Conservation (phyloP, 2,329 filamentous ascomycete genomes). For the Cytospora paraplurivora region DNA sequence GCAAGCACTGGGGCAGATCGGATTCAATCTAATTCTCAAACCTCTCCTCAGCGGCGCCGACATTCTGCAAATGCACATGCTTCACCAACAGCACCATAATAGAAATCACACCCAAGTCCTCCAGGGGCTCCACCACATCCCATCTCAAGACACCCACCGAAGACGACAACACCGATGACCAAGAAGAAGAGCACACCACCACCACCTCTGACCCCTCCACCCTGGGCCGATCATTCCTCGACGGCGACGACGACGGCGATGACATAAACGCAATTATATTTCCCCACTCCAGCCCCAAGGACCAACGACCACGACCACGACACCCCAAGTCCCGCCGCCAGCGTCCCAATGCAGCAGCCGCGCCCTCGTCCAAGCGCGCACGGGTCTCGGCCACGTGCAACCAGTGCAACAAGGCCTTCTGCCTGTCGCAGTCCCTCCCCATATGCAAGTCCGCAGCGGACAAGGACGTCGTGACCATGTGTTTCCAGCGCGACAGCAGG, state of each 20-base stretch:
- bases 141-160: conserved; percentile 31
- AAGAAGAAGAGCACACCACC: conserved; percentile 11
- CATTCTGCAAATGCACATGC: conserved; percentile 72
- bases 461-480: conserved; percentile 62
- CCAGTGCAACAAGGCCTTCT: conserved; percentile 67
- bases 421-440: conserved; percentile 59
- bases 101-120: conserved; percentile 29
- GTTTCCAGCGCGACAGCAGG: conserved; percentile 67
- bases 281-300: conserved; percentile 28
- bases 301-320: conserved; percentile 1
- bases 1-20: neutral
- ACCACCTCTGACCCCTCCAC: conserved; percentile 32
- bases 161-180: conserved; percentile 11
- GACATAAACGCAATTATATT: conserved; percentile 29
- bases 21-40: neutral
- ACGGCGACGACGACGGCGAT: conserved; percentile 26
- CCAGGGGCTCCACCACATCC: conserved; percentile 38
- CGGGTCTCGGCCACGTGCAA: conserved; percentile 49
- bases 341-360: conserved; percentile 2
- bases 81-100: conserved; percentile 71
- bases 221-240: conserved; percentile 6
- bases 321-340: conserved; percentile 27
- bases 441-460: conserved; percentile 65
- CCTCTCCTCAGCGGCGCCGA: conserved; percentile 53
- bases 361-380: conserved; percentile 36